Base-by-base conservation (phyloP, 2,329 filamentous ascomycete genomes). In the Claviceps sp. region DNA sequence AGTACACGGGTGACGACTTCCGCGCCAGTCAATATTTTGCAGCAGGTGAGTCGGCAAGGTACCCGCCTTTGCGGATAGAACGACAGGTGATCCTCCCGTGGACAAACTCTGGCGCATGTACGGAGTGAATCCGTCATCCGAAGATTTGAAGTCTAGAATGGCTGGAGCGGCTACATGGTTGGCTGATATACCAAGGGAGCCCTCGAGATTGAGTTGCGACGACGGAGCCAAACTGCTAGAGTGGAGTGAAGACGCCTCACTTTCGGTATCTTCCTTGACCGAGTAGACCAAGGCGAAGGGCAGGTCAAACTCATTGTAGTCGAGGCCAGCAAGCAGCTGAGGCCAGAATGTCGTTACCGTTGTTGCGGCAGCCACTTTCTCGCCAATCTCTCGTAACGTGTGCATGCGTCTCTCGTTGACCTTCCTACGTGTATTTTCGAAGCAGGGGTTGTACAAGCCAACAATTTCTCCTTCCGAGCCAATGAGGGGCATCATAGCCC, bases 361-460 rank as follows among this genome's bases (percentile, higher is more conserved):
- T 47, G 83, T 76, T n/a, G 86, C 86, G 16, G 78, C 72, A 2
- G 84, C 80, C 4, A 85, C 89, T 54, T 77, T 80, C 65, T 91
- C 85, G 48, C 86, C 86, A 45, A 91, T 79, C 62, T 90, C 85
- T 42, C 85, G 77, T 40, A 93, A 69, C 0, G 85, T 88, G 26
- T 88, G 72, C 86, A 91, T 90, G 47, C 86, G 76, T 51, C 87
- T 73, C 67, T 91, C 86, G 2, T 84, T 86, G 55, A 93, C 81
- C 60, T 86, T 87, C 20, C 86, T 76, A 22, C 85, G 70, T 1
- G 87, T 93, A 61, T 89, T 88, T 58, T 93, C 87, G 57, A 90
- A 91, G 0, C 83, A 79, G 2, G 86, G 86, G 60, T 90, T 90
- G 63, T 88, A 90, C 0, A 91, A 66, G 2, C 85, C 86, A 55